Base-by-base conservation (phyloP, 2,329 filamentous ascomycete species). In the Xylaria sp. region DNA sequence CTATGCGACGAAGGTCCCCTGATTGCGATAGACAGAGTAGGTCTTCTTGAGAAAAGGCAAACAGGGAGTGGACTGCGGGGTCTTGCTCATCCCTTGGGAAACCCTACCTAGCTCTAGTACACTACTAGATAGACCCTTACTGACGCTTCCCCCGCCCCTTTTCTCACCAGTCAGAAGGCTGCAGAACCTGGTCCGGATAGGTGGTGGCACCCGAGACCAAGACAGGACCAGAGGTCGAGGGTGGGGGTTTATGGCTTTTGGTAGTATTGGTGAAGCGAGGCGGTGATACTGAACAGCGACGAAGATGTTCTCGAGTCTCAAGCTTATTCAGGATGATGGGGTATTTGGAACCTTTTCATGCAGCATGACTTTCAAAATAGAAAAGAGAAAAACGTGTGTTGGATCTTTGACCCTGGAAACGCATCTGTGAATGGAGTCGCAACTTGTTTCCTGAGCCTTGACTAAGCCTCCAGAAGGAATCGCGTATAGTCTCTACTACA, bases 101-200 rank as follows among this genome's bases (percentile, higher is more conserved):
- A 31, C 39, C n/a, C 42, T 44, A 44, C 9, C 42, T 44, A n/a
- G n/a, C n/a, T n/a, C n/a, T n/a, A n/a, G n/a, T n/a, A n/a, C n/a
- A n/a, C n/a, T n/a, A n/a, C 17, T 44, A 22, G 27, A 50, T 20
- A 45, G 17, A 39, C 20, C 31, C 53, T 31, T 62, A 53, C 61
- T 45, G 33, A 51, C 44, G 51, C 39, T 17, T 15, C 42, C 65
- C 42, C 27, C 6, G 11, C 64, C 64, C 64, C 38, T 20, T 57
- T 67, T 57, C 39, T 65, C 45, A 38, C 65, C 65, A 67, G 61
- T 65, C 50, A 67, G 50, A 63, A 51, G 56, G 65, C 65, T 42
- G 42, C 25, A 31, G 54, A 66, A 59, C 47, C 59, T 29, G 51
- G 65, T 63, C 60, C 54, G 33, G 61, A 47, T 33, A 33, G 42